Percentiles rank a stretch among this genome's conserved stretches.
Evolutionary conservation across 78 protist species (phyloP).

Genomic region (Isochrysis galbana): DNA sequence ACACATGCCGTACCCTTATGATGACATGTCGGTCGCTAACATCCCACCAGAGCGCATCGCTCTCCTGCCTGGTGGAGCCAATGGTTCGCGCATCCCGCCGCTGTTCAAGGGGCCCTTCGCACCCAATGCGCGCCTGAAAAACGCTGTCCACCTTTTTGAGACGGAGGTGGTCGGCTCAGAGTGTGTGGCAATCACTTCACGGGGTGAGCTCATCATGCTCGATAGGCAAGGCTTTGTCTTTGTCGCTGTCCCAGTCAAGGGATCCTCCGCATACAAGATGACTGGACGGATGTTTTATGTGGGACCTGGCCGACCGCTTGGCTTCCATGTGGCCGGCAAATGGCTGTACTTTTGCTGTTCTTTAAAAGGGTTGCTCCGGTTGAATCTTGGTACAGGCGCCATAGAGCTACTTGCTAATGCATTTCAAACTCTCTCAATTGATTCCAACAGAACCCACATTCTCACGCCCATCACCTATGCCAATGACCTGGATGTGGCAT

Average conservation of each 20-base stretch:
- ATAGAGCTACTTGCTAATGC: not conserved
- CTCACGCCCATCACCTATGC: not conserved
- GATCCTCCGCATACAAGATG: not conserved
- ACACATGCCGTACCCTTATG: no score
- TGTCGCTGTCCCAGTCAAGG: not conserved
- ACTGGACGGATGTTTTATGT: not conserved
- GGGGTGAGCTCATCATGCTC: not conserved
- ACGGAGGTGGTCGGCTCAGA: not conserved
- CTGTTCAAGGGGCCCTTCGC: not conserved
- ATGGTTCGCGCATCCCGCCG: not conserved
- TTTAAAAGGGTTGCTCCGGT: not conserved
- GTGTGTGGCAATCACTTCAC: not conserved
- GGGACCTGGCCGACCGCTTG: not conserved
- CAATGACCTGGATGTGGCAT: not conserved
- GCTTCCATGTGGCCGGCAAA: not conserved
- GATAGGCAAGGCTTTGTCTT: not conserved
- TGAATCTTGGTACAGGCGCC: not conserved
- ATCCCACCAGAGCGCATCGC: no score
- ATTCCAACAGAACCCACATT: not conserved
- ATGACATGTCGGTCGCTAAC: no score
- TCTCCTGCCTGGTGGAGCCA: not conserved
- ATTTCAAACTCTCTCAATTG: not conserved
- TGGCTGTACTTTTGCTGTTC: not conserved
- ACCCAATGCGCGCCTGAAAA: not conserved
- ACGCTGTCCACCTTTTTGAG: not conserved